A percentile compares a stretch with the other conserved stretches of the same genome.
These are phyloP conservation scores for Saccharomyces hybrid DNA, from an alignment of 1,139 yeast species.

Conservation along the genomic window DNA sequence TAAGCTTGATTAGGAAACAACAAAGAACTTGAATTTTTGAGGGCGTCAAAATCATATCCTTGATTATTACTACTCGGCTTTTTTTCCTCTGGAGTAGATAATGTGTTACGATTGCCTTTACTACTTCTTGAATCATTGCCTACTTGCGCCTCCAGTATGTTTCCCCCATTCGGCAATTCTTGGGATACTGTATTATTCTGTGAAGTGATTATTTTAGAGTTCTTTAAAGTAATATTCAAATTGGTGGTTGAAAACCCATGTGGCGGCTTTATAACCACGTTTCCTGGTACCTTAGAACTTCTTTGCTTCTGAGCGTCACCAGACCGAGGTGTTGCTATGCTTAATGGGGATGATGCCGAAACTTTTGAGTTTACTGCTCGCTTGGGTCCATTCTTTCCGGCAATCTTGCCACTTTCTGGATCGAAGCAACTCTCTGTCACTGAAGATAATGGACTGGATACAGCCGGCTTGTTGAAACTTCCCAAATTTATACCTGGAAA, in stretches of 20 bases:
- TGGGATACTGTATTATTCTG: neutral
- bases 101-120: neutral
- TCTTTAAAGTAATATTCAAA: neutral
- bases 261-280: neutral
- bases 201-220: neutral
- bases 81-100: neutral
- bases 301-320: neutral
- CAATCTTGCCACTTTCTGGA: neutral
- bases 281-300: neutral
- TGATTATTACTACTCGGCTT: neutral
- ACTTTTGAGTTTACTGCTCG: conserved; percentile 7
- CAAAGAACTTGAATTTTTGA: neutral
- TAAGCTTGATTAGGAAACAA: neutral
- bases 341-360: conserved; percentile 5
- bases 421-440: conserved; percentile 14
- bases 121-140: neutral
- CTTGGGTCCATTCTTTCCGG: conserved; percentile 5
- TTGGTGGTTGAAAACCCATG: neutral
- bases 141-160: neutral
- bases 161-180: neutral
- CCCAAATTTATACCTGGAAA: conserved; percentile 2
- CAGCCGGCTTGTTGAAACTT: conserved; percentile 7
- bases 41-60: neutral
- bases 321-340: neutral
- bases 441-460: conserved; percentile 14